Conservation (phyloP, 352 stramenopile species). For the Pythium sp. region DNA sequence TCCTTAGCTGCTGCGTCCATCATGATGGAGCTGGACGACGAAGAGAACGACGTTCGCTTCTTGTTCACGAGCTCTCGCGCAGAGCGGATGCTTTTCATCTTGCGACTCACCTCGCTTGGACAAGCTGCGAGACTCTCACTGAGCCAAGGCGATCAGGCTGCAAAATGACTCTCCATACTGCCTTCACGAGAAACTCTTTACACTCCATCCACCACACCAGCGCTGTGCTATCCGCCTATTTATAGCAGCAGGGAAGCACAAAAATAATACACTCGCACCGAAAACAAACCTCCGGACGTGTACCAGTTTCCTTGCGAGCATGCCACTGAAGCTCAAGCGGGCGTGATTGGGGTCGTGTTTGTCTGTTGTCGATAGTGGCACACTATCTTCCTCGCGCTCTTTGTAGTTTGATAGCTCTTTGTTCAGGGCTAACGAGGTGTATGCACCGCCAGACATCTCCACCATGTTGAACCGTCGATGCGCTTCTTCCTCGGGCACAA, state of each 20-base stretch:
- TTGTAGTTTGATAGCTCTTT: neutral
- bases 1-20: slow-evolving; percentile 4
- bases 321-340: neutral
- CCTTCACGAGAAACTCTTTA: neutral
- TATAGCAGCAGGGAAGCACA: slow-evolving; percentile 4
- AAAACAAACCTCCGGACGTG: no score
- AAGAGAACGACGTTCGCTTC: slow-evolving; percentile 17
- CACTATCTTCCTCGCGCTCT: slow-evolving; percentile 7
- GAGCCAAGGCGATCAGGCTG: neutral
- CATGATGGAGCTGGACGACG: slow-evolving; percentile 18
- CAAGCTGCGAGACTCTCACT: neutral
- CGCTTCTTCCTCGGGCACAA: slow-evolving; percentile 68
- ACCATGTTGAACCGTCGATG: slow-evolving; percentile 53
- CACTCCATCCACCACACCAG: neutral
- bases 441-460: slow-evolving; percentile 48
- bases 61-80: slow-evolving; percentile 11
- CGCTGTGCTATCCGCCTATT: neutral
- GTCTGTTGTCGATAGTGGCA: neutral
- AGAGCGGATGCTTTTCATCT: slow-evolving; percentile 17
- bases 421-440: slow-evolving; percentile 20
- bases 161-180: neutral
- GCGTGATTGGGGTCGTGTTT: slow-evolving; percentile 3
- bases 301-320: no score
- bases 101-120: neutral
- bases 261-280: neutral